Evolutionary conservation across 108 stramenopile species (phyloP), one percentile per base, ranked within the genome.

Genomic region (Cyclostephanos invisitatus): DNA sequence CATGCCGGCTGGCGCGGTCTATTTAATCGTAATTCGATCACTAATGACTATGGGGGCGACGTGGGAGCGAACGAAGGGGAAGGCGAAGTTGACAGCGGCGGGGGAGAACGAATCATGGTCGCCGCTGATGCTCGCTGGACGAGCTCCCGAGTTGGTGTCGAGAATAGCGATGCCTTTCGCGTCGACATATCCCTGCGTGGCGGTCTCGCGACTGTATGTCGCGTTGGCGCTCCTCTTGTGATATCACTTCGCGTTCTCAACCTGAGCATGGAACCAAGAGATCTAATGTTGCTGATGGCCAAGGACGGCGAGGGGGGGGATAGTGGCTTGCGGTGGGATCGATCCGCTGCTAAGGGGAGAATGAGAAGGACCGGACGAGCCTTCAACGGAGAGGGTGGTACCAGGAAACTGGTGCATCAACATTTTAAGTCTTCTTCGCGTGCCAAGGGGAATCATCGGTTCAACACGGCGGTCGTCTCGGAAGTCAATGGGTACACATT

Each of bases 101-200:
- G 66, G 1, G 62, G 64, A 59, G 57, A 79, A 37, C 62, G 74
- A 38, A 80, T 91, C 28, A 84, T 91, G 53, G 83, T 86, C 11
- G 75, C 87, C 2, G 82, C 87, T 8, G 85, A 91, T 74, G 88
- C 84, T 4, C 70, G 82, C 66, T 94, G 90, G 90, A 85, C 89
- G 4, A 90, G 88, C 15, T 87, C 78, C 25, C 75, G 84, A 7
- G 75, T 90, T 2, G 90, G 89, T 0, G 79, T 89, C 0, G 90
- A 88, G 80, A 88, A 89, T 36, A 81, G 85, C 10, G 93, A 94
- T 70, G 89, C 90, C 24, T 91, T 94, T 65, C 82, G 85, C 20
- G 75, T 94, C 9, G 82, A 85, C 56, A 81, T 94, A 75, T 73
- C 57, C 37, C 72, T 82, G 24, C 69, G 68, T 6, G 81, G 77